phyloP scores from a whole-genome alignment of 345 rosid species.

The Orychophragmus violaceus region DNA sequence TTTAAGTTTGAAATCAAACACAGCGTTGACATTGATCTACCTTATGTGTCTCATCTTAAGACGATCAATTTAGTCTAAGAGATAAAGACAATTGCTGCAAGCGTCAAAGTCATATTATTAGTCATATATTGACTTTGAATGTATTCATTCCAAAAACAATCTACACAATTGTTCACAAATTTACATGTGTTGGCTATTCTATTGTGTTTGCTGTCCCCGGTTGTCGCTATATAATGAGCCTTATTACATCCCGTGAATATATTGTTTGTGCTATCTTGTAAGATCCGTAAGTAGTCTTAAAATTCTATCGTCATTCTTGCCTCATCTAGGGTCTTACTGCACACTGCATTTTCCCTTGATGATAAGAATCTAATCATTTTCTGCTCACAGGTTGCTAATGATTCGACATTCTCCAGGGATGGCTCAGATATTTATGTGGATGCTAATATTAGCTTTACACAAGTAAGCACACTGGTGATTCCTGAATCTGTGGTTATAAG shows the following conservation, averaged over 20 bases:
- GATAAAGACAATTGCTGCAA: neutral
- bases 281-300: neutral
- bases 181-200: slow-evolving; percentile 11
- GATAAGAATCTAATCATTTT: slow-evolving; percentile 8
- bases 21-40: slow-evolving; percentile 2
- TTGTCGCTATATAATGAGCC: neutral
- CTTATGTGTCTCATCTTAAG: neutral
- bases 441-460: slow-evolving; percentile 77
- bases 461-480: slow-evolving; percentile 47
- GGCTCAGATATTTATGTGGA: slow-evolving; percentile 87
- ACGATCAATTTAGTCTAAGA: slow-evolving; percentile 10
- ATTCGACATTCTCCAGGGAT: slow-evolving; percentile 70
- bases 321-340: slow-evolving; percentile 1
- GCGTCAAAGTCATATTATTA: neutral
- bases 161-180: neutral
- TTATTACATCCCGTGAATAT: neutral
- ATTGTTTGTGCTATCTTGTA: neutral
- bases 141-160: neutral
- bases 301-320: neutral
- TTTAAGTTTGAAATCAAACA: neutral
- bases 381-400: slow-evolving; percentile 64
- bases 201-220: neutral
- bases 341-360: slow-evolving; percentile 12
- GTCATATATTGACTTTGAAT: neutral
- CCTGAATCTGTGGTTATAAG: slow-evolving; percentile 2